phyloP scores from a whole-genome alignment of 495 filamentous ascomycete genomes.

The Trichoderma erinaceum region DNA sequence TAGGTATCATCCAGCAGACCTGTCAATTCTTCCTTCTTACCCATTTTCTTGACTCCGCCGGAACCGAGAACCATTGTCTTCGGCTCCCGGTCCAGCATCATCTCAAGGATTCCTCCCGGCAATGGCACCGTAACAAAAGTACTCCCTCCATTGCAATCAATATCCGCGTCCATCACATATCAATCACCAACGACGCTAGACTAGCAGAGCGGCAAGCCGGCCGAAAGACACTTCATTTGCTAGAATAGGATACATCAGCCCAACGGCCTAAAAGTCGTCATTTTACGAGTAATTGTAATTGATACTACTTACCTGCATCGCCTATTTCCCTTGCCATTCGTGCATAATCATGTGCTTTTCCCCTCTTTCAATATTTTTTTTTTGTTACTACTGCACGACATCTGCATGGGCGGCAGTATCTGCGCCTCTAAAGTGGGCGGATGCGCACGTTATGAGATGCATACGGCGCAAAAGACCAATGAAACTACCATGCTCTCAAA shows the following conservation, averaged over 20 bases:
- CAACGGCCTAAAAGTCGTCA: background rate
- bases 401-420: conserved; percentile 1
- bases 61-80: no score
- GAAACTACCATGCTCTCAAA: no score
- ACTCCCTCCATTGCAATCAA: background rate
- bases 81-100: no score
- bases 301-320: background rate
- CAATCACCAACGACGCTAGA: no score
- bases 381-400: background rate
- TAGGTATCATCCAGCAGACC: no score
- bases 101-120: no score
- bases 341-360: conserved; percentile 11
- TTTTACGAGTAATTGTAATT: background rate
- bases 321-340: background rate
- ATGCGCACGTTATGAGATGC: no score
- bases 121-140: background rate
- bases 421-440: no score
- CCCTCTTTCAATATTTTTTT: background rate
- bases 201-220: no score
- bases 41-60: no score
- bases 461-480: no score
- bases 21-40: no score
- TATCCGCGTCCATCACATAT: background rate
- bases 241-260: background rate
- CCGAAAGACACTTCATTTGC: background rate